These are phyloP conservation scores for Populus nigra DNA, from an alignment of 345 rosid genomes.

Conservation along the genomic window DNA sequence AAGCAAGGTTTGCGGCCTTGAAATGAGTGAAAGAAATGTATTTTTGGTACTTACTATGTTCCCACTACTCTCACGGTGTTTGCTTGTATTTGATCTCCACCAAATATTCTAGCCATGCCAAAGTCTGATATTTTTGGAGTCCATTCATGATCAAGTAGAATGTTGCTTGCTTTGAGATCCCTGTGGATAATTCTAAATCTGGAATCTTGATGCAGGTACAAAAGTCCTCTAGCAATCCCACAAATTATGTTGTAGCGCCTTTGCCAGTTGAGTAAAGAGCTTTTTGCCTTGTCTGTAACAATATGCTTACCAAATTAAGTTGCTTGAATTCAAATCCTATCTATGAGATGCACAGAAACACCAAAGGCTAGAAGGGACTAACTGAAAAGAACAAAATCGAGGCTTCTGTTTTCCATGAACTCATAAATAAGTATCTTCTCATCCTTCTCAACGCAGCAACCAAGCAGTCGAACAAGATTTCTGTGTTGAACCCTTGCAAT, in stretches of 20 bases:
- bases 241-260: conserved; percentile 55
- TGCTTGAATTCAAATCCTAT: background rate
- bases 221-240: conserved; percentile 74
- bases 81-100: conserved; percentile 63
- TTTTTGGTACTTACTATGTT: conserved; percentile 57
- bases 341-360: background rate
- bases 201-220: conserved; percentile 82
- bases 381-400: conserved; percentile 72
- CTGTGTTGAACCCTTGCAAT: conserved; percentile 83
- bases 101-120: conserved; percentile 85
- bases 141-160: conserved; percentile 64
- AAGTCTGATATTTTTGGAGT: conserved; percentile 76
- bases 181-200: conserved; percentile 76
- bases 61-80: conserved; percentile 64
- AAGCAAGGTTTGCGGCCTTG: background rate
- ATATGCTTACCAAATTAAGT: background rate
- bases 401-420: conserved; percentile 73
- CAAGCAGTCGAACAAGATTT: conserved; percentile 72
- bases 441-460: conserved; percentile 57
- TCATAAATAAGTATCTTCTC: conserved; percentile 88
- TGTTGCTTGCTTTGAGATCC: conserved; percentile 77
- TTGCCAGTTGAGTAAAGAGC: conserved; percentile 54
- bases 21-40: background rate
- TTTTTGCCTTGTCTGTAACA: conserved; percentile 42
- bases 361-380: conserved; percentile 17